Percentiles rank a stretch among this genome's conserved stretches.
phyloP scores from a whole-genome alignment of 2,329 filamentous ascomycete genomes.

The Ploettnerulaceae sp. region DNA sequence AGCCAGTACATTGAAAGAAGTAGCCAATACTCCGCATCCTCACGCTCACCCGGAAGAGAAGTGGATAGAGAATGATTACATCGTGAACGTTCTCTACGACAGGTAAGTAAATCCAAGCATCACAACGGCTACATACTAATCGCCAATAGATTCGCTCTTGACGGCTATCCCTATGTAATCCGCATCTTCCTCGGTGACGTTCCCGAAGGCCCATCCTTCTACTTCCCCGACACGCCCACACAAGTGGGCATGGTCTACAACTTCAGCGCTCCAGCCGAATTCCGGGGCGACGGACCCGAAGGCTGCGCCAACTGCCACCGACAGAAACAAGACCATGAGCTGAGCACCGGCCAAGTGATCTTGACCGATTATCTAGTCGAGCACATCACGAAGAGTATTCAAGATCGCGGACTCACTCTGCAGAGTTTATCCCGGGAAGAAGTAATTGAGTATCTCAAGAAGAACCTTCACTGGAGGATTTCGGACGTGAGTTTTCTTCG shows the following conservation, averaged over 20 bases:
- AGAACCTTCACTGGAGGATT: constrained; percentile 17
- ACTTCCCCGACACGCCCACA: constrained; percentile 8
- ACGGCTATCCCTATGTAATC: constrained; percentile 13
- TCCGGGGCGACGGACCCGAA: constrained; percentile 7
- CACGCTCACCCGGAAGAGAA: constrained; percentile 6
- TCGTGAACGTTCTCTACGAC: constrained; percentile 17
- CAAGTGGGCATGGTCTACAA: constrained; percentile 18
- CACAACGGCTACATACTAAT: background rate
- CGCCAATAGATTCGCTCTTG: constrained; percentile 10
- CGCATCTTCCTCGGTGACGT: constrained; percentile 16
- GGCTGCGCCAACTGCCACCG: constrained; percentile 14
- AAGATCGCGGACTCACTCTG: constrained; percentile 4
- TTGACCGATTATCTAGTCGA: constrained; percentile 14
- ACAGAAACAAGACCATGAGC: constrained; percentile 4
- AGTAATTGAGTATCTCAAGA: constrained; percentile 12
- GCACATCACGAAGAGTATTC: constrained; percentile 9
- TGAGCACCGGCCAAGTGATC: constrained; percentile 16
- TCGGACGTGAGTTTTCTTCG: constrained; percentile 10
- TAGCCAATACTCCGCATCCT: background rate
- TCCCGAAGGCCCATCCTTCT: constrained; percentile 3
- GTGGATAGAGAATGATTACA: constrained; percentile 14
- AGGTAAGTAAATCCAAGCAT: constrained; percentile 4
- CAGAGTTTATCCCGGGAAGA: constrained; percentile 9
- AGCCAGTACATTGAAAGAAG: background rate
- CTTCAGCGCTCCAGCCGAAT: constrained; percentile 16